Base-by-base conservation (phyloP, 1,284 basidiomycete species). In the Paramarasmius palmivorus region DNA sequence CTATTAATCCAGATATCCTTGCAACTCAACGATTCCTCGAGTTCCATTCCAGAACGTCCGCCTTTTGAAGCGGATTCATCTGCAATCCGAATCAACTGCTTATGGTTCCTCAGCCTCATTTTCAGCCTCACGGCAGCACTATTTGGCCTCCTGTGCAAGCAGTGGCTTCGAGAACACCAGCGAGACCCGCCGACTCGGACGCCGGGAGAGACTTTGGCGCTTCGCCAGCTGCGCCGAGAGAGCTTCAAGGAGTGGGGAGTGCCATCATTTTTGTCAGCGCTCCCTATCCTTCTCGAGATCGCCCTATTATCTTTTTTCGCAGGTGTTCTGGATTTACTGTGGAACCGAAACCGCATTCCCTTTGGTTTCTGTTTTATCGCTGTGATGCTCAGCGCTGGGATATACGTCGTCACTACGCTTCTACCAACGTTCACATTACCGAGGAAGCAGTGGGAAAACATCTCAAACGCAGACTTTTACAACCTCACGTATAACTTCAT, bases 71-170 rank as follows among this genome's bases (percentile, higher is more conserved):
- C 42, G 26, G 17, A 20, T 8, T 37, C 17, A 10, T 38, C 36
- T 2, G 26, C 49, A 8, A 37, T 29, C 7, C 38, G 54, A 12
- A 39, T 55, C 19, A 51, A 55, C 23, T 39, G 50, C 23, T 40
- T 55, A 3, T 51, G 54, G 49, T 55, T 55, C 37, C 54, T 55
- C 49, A 55, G 54, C 22, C 49, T 55, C 9, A 36, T 39, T n/a
- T 36, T 55, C n/a, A 23, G 40, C 2, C 38, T 55, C 8, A 38
- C 49, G n/a, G 19, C 54, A 1, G 54, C 49, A 7, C 42, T 51
- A 4, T 12, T 51, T n/a, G 40, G 54, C 6, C 44, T 55, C 1
- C 41, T 55, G 4, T 50, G 49, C 49, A 55, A 55, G 29, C 54
- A 55, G 39, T 55, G 54, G 54, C 9, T 55, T 5, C 39, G 54